Evolutionary conservation across 208 protist species (phyloP), one percentile per base, ranked within the genome.

Genomic region (Leptomonas seymouri): DNA sequence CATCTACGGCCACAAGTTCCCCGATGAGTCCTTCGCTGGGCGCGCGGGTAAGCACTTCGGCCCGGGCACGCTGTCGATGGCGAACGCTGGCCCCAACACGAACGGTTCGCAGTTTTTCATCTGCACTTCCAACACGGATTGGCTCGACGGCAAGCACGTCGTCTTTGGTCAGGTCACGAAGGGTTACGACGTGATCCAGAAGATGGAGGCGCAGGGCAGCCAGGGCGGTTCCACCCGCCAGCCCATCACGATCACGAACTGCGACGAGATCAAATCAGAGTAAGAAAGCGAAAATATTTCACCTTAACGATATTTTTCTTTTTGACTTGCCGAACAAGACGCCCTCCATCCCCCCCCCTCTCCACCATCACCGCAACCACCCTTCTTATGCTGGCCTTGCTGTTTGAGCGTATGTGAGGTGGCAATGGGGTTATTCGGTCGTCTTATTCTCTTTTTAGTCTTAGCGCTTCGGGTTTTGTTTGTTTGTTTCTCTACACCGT

Each of bases 91-190:
- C 42, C 82, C 85, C 79, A 99, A 98, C 85, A 97, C 91, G 27
- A 98, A 98, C 82, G 89, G 87, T 39, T 97, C 91, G 18, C 94
- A 98, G 80, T 98, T 98, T 73, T 97, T 97, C 70, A 93, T 98
- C 69, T 94, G 87, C 76, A 95, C 89, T 72, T 93, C 39, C 9
- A 45, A 72, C 53, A 94, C 87, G 7, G 66, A 82, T 31, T 93
- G 87, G 88, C 78, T 98, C 23, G 92, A 98, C 69, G 86, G 91
- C 54, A 97, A 96, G 73, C 97, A 99, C 74, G 94, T 98, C 45
- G 97, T 98, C 15, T 98, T 98, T 72, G 97, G 97, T 23, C 81
- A 96, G 61, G 85, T 98, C 28, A 85, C 86, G 34, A 86, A 96
- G 66, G 93, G 93, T 55, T 90, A 90, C 69, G 87, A 97, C 20